Evolutionary conservation across 2,329 filamentous ascomycete genomes (phyloP), one percentile per base, ranked within the genome.

Genomic region (Ceratocystis harringtonii): DNA sequence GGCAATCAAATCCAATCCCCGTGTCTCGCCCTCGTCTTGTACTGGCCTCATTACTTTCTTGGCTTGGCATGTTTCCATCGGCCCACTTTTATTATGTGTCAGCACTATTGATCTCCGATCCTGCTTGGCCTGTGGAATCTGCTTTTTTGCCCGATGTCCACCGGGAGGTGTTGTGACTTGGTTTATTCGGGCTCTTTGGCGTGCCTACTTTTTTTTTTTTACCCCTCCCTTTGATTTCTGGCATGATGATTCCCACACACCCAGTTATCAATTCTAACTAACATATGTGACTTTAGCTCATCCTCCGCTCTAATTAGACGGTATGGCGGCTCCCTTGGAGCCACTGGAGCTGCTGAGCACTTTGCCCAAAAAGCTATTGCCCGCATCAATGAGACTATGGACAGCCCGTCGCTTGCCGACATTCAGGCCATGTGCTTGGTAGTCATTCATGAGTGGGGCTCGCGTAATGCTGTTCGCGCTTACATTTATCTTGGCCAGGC

Each of bases 401-500:
- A 84, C 69, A 80, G 83, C 69, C 82, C 82, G 28, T 81, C 77
- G 68, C 78, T 85, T 50, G 80, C 81, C 65, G 82, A 85, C 68
- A 83, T 85, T 66, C 82, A 85, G 74, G 79, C 82, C 61, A 75
- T 84, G 36, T 84, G 82, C 73, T 76, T 85, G 65, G 74, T 85
- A 69, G 80, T 83, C 69, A 82, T 85, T 63, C 82, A 85, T 69
- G 82, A 85, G 73, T 85, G 82, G 82, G 82, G 82, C 61, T 80
- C 79, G 66, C 75, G 82, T 52, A 84, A 84, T 72, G 82, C 82
- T 45, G 81, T 85, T 36, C 81, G 82, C 19, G 82, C 82, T 68
- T 85, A 85, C 76, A 80, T 84, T 72, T 84, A 84, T 71, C 77
- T 85, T 28, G 82, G 82, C 68, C 82, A 84, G 71, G 82, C 82